Conservation (phyloP, 2,329 filamentous ascomycete species). For the Pyricularia sp. region DNA sequence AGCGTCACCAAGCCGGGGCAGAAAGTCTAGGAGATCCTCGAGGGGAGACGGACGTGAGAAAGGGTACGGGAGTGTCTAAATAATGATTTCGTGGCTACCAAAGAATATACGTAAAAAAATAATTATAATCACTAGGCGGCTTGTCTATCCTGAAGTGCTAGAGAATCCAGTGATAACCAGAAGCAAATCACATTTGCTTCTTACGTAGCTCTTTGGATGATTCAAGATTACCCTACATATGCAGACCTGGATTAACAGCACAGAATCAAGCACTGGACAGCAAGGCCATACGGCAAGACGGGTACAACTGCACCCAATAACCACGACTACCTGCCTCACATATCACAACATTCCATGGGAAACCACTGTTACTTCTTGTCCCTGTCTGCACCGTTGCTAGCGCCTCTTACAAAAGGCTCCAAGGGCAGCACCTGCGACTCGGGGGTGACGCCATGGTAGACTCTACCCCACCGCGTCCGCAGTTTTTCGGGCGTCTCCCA, state of each 20-base stretch:
- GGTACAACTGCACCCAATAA: too few relatives aligned
- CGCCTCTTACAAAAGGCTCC: slow-evolving; percentile 38
- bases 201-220: too few relatives aligned
- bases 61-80: neutral
- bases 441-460: slow-evolving; percentile 41
- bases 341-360: neutral
- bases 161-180: too few relatives aligned
- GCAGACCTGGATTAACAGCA: too few relatives aligned
- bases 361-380: neutral
- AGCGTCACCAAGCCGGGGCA: neutral
- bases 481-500: slow-evolving; percentile 37
- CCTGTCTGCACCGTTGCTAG: slow-evolving; percentile 18
- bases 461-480: slow-evolving; percentile 37
- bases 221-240: too few relatives aligned
- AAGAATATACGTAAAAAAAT: neutral
- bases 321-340: neutral
- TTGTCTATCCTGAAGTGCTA: neutral
- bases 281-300: too few relatives aligned
- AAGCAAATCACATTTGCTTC: too few relatives aligned
- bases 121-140: neutral
- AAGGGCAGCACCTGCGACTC: slow-evolving; percentile 47
- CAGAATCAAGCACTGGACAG: too few relatives aligned
- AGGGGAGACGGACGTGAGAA: neutral
- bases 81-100: neutral
- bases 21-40: neutral